phyloP scores from a whole-genome alignment of 2,329 filamentous ascomycete genomes.

The Botryotinia globosa region DNA sequence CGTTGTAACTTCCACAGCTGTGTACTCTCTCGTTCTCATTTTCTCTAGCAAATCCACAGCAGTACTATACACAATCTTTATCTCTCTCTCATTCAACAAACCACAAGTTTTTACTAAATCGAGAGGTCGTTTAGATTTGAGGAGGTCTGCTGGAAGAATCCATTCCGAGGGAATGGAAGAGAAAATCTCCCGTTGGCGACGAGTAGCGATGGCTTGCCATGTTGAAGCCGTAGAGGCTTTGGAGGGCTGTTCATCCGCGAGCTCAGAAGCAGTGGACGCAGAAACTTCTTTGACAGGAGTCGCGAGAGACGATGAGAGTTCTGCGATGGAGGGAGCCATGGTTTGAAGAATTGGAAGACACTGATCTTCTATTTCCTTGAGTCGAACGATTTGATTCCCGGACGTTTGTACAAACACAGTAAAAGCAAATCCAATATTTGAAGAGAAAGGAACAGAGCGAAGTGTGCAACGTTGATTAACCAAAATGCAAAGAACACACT shows the following conservation, averaged over 20 bases:
- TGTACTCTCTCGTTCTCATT: constrained; percentile 44
- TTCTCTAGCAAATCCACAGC: constrained; percentile 35
- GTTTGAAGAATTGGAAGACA: neutral
- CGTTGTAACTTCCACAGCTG: constrained; percentile 43
- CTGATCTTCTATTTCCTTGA: neutral
- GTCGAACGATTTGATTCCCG: no score
- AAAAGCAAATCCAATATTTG: no score
- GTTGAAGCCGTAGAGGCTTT: neutral
- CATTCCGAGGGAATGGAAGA: constrained; percentile 10
- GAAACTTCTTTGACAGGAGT: neutral
- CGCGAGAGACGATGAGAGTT: neutral
- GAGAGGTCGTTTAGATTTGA: neutral
- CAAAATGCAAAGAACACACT: neutral
- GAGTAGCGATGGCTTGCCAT: neutral
- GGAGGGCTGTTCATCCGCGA: neutral
- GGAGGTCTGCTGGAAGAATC: neutral
- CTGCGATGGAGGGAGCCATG: neutral
- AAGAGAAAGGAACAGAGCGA: neutral
- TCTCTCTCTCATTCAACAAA: neutral
- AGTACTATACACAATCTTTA: constrained; percentile 34
- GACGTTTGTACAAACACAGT: neutral
- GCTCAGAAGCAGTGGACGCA: neutral
- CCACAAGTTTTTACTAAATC: neutral
- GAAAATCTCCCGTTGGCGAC: neutral
- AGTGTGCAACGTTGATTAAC: neutral